Conservation (phyloP, 306 rosid genomes). For the Sechiopsis laciniata region DNA sequence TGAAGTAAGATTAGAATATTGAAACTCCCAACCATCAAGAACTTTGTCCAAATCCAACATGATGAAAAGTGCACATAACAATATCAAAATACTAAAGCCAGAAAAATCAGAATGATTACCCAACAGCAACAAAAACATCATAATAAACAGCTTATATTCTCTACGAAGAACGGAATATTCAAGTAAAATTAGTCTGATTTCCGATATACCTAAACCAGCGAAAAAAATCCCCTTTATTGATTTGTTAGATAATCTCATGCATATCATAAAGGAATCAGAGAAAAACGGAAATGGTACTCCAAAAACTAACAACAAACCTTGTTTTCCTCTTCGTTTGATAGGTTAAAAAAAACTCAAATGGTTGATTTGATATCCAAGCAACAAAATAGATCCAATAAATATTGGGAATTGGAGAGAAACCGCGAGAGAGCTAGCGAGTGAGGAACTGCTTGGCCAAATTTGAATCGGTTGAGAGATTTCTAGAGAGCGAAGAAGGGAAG, state of each 20-base stretch:
- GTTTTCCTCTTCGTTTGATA: background rate
- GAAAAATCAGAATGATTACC: background rate
- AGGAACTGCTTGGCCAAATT: background rate
- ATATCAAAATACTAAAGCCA: background rate
- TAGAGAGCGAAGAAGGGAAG: background rate
- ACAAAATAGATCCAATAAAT: background rate
- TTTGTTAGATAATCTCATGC: background rate
- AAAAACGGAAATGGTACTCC: background rate
- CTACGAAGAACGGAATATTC: background rate
- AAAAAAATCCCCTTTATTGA: background rate
- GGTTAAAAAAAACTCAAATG: background rate
- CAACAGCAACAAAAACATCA: background rate
- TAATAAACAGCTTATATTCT: background rate
- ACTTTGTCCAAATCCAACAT: background rate
- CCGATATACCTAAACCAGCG: background rate
- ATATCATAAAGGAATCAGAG: background rate
- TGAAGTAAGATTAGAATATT: background rate
- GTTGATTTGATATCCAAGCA: background rate
- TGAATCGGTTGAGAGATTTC: background rate
- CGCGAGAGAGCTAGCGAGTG: background rate
- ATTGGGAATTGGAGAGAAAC: background rate
- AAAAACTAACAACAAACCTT: background rate
- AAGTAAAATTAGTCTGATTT: background rate
- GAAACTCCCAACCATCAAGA: background rate
- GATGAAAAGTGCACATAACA: conserved; percentile 7